These are phyloP conservation scores for Thalassiosira profunda DNA, from an alignment of 108 stramenopile genomes.

Conservation along the genomic window DNA sequence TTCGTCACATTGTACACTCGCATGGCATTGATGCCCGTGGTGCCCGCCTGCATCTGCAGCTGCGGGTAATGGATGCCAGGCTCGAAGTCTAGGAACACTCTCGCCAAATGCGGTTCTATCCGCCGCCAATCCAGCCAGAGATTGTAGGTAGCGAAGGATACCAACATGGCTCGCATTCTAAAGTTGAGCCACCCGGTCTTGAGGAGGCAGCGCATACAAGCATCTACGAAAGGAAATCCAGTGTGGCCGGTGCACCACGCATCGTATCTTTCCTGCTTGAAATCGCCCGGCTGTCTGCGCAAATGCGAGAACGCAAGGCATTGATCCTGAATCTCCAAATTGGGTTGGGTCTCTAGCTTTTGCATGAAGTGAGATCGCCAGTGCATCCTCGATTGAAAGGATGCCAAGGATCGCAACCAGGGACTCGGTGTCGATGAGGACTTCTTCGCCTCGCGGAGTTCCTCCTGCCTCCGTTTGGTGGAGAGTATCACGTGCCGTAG, in stretches of 20 bases:
- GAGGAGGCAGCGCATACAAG: constrained; percentile 75
- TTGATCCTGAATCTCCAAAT: constrained; percentile 55
- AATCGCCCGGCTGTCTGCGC: constrained; percentile 64
- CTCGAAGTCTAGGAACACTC: constrained; percentile 72
- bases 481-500: constrained; percentile 52
- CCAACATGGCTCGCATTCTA: constrained; percentile 80
- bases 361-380: constrained; percentile 81
- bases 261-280: constrained; percentile 55
- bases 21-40: constrained; percentile 83
- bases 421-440: constrained; percentile 23
- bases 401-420: constrained; percentile 66
- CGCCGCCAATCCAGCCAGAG: constrained; percentile 81
- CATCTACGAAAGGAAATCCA: constrained; percentile 78
- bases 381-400: constrained; percentile 72
- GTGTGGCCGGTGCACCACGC: constrained; percentile 65
- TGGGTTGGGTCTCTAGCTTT: constrained; percentile 72
- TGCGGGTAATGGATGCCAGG: constrained; percentile 81
- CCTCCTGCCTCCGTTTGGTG: constrained; percentile 44
- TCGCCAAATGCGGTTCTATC: constrained; percentile 62
- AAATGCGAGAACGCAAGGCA: constrained; percentile 62
- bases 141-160: constrained; percentile 78
- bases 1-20: constrained; percentile 80
- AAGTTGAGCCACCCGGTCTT: constrained; percentile 77
- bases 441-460: constrained; percentile 42
- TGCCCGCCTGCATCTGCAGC: constrained; percentile 85